These are phyloP conservation scores for Rhodamnia argentea DNA, from an alignment of 345 rosid genomes.

Conservation along the genomic window DNA sequence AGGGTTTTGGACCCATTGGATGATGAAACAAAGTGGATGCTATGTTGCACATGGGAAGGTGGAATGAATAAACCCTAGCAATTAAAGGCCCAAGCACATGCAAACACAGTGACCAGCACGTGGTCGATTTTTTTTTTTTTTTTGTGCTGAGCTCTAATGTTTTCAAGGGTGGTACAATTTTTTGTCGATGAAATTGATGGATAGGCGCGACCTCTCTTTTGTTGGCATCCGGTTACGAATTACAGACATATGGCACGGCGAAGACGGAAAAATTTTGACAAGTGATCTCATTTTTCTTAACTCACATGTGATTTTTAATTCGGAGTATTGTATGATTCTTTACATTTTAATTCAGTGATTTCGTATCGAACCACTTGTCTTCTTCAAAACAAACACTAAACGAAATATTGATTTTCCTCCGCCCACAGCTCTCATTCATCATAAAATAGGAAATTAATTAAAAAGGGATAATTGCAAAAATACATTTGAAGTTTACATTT, in stretches of 20 bases:
- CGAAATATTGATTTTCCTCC: neutral
- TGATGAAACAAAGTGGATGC: neutral
- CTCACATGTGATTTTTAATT: neutral
- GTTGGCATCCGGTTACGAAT: neutral
- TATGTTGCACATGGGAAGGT: conserved; percentile 15
- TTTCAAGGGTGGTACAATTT: neutral
- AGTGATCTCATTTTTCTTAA: too few species aligned
- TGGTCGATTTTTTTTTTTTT: neutral
- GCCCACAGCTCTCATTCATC: neutral
- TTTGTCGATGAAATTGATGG: neutral
- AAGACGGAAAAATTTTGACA: too few species aligned
- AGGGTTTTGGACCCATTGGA: neutral
- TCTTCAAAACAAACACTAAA: neutral
- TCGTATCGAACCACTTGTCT: neutral
- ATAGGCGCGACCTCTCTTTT: neutral
- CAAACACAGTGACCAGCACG: conserved; percentile 2
- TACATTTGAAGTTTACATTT: neutral
- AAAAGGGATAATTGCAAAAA: neutral
- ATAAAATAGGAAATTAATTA: neutral
- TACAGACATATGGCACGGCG: neutral
- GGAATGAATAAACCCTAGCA: neutral
- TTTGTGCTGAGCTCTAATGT: neutral
- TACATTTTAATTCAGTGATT: neutral
- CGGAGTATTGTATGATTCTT: neutral
- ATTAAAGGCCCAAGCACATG: conserved; percentile 19